Evolutionary conservation across 768 basidiomycete genomes (phyloP).

Genomic region (Kwoniella dejecticola): DNA sequence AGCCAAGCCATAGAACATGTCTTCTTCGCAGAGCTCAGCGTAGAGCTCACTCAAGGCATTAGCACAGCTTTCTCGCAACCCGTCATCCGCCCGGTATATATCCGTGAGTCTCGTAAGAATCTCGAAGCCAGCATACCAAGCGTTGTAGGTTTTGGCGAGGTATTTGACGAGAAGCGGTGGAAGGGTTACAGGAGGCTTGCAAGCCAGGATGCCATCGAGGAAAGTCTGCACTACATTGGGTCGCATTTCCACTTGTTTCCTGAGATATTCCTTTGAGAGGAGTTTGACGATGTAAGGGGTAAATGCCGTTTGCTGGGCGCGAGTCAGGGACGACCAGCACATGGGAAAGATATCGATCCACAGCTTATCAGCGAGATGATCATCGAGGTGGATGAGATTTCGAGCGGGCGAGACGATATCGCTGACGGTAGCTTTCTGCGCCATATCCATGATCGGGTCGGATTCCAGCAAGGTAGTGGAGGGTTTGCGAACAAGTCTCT

Average conservation of each 20-base stretch:
- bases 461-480: slow-evolving; percentile 22
- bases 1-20: slow-evolving; percentile 96
- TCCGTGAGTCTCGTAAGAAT: slow-evolving; percentile 80
- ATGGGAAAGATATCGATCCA: slow-evolving; percentile 89
- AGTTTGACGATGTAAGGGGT: slow-evolving; percentile 86
- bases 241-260: slow-evolving; percentile 80
- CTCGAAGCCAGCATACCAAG: slow-evolving; percentile 91
- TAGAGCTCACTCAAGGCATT: slow-evolving; percentile 94
- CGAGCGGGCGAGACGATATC: slow-evolving; percentile 75
- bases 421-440: slow-evolving; percentile 46
- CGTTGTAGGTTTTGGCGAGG: slow-evolving; percentile 90
- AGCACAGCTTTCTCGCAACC: slow-evolving; percentile 76
- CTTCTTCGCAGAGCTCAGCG: slow-evolving; percentile 92
- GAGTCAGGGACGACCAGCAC: slow-evolving; percentile 78
- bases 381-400: slow-evolving; percentile 77
- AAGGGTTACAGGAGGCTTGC: slow-evolving; percentile 79
- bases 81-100: slow-evolving; percentile 72
- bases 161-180: slow-evolving; percentile 96
- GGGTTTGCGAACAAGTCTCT: slow-evolving; percentile 41
- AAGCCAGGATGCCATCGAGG: slow-evolving; percentile 79
- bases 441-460: slow-evolving; percentile 31
- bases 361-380: slow-evolving; percentile 71
- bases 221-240: slow-evolving; percentile 93
- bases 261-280: slow-evolving; percentile 89
- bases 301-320: slow-evolving; percentile 83